Evolutionary conservation across 495 filamentous ascomycete species (phyloP), one percentile per base, ranked within the genome.

Genomic region (Penicillium silybi): DNA sequence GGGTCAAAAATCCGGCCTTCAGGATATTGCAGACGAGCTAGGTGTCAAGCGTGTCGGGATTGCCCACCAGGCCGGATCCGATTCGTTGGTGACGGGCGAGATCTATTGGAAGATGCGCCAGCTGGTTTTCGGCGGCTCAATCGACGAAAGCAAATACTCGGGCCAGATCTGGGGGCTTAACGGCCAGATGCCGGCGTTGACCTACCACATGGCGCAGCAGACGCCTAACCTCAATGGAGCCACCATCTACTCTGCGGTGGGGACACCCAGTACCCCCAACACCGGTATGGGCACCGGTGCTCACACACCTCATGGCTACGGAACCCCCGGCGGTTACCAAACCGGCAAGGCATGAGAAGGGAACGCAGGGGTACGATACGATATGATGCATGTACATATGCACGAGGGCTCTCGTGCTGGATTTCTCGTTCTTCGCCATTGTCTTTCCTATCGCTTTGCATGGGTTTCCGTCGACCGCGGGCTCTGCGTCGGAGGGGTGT

Each of bases 21-120:
- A 97, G 65, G 88, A 92, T 61, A 89, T 98, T 54, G 93, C 92
- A 1, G 93, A 98, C 41, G 86, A 90, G 47, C 83, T 98, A 42
- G 89, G 89, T 53, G 83, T 96, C 47, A 89, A 91, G 71, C 80
- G 93, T 40, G 75, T 92, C 22, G 93, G 93, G 17, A 78, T 80
- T 17, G 86, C 89, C 42, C 95, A 98, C 69, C 89, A 92, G 63
- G 92, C 91, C 11, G 93, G 95, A 2, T 90, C 85, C 11, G 93
- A 97, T 69, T 91, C 89, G 41, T 78, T 96, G 50, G 78, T 98
- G 16, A 97, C 93, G 0, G 93, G 93, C 23, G 88, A 89, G 63
- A 87, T 96, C 17, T 98, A 95, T 73, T 95, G 91, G 76, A 86
- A 88, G 61, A 81, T 92, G 69, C 80, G 90, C 38, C 87, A 90